These are phyloP conservation scores for Nematocida minor DNA, from an alignment of 371 early-diverging fungal genomes.

Conservation along the genomic window DNA sequence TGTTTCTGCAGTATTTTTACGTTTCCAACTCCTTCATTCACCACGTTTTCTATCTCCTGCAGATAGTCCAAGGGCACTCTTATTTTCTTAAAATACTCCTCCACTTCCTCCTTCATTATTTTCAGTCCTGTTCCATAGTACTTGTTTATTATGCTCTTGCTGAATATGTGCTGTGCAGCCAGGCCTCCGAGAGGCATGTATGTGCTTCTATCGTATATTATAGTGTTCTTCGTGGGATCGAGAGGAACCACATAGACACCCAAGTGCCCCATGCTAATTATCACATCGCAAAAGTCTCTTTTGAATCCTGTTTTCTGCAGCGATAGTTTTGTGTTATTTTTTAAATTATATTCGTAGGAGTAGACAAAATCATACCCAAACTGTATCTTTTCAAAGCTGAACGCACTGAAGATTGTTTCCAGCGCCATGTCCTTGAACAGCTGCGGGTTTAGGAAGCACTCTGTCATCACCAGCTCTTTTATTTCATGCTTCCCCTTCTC, in stretches of 20 bases:
- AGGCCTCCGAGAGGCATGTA: constrained; percentile 51
- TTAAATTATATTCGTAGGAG: constrained; percentile 56
- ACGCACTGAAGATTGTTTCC: constrained; percentile 55
- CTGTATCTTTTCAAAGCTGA: constrained; percentile 56
- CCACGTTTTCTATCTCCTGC: constrained; percentile 27
- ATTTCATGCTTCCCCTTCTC: neutral
- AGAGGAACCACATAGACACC: constrained; percentile 51
- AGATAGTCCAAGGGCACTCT: constrained; percentile 20
- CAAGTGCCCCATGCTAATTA: constrained; percentile 59
- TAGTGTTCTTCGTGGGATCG: constrained; percentile 47
- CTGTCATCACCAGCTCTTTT: constrained; percentile 60
- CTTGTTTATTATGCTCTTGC: constrained; percentile 53
- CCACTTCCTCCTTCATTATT: constrained; percentile 37
- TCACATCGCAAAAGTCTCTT: constrained; percentile 58
- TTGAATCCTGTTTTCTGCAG: constrained; percentile 10
- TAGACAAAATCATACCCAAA: constrained; percentile 62
- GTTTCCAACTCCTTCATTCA: constrained; percentile 23
- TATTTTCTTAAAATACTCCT: constrained; percentile 40
- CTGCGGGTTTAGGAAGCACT: constrained; percentile 57
- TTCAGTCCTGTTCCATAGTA: constrained; percentile 46
- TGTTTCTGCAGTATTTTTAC: neutral
- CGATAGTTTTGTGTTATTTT: neutral
- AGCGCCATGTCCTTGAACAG: constrained; percentile 45
- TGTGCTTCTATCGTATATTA: constrained; percentile 27
- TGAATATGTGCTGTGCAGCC: constrained; percentile 39